phyloP scores from a whole-genome alignment of 768 basidiomycete species.

The Rhodotorula babjevae region DNA sequence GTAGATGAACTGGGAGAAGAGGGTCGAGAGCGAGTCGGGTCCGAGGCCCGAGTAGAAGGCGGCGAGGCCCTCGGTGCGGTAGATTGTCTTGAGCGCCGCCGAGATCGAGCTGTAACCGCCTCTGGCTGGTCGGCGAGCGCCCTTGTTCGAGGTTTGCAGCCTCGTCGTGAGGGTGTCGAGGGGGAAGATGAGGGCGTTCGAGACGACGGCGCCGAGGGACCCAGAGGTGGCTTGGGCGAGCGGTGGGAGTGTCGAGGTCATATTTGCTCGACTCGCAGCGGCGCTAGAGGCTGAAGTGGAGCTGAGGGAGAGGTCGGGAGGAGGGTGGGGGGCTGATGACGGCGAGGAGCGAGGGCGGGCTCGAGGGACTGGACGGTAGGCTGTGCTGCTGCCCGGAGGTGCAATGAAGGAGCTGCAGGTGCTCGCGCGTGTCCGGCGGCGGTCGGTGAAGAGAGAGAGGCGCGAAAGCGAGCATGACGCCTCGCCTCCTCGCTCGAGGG shows the following conservation, averaged over 20 bases:
- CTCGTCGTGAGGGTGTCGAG: constrained; percentile 44
- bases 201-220: constrained; percentile 56
- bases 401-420: too few species aligned
- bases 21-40: constrained; percentile 56
- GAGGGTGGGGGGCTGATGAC: too few species aligned
- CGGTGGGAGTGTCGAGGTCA: constrained; percentile 61
- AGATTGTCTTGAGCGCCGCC: constrained; percentile 47
- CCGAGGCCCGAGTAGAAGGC: constrained; percentile 56
- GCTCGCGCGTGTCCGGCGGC: too few species aligned
- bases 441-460: too few species aligned
- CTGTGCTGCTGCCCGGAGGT: too few species aligned
- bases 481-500: too few species aligned
- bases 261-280: constrained; percentile 39
- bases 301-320: background rate
- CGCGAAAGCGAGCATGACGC: too few species aligned
- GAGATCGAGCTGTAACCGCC: constrained; percentile 43
- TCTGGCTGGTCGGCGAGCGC: background rate
- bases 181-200: constrained; percentile 57
- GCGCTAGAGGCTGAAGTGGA: too few species aligned
- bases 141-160: constrained; percentile 11
- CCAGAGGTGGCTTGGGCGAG: constrained; percentile 60
- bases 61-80: constrained; percentile 50
- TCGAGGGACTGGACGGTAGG: too few species aligned
- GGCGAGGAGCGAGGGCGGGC: too few species aligned
- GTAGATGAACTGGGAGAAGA: constrained; percentile 60